A percentile compares a stretch with the other conserved stretches of the same genome.
Conservation (phyloP, 768 basidiomycete genomes). For the Rhizopogon vinicolor region DNA sequence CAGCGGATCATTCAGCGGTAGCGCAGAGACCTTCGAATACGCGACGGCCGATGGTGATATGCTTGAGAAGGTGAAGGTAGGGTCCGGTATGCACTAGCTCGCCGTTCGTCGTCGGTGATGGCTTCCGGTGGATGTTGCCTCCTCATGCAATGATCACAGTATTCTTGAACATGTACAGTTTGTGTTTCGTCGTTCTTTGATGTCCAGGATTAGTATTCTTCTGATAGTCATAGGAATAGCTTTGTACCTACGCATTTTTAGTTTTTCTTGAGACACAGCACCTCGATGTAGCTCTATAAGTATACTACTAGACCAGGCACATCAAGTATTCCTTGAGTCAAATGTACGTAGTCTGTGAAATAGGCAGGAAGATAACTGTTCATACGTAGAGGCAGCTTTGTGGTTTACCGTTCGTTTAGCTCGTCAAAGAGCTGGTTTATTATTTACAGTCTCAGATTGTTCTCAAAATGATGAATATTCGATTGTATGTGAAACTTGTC, state of each 20-base stretch:
- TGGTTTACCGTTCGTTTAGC: too few relatives aligned
- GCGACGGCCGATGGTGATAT: slow-evolving; percentile 15
- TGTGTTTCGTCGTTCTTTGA: neutral
- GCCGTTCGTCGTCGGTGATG: neutral
- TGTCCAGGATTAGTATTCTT: neutral
- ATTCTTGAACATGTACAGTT: neutral
- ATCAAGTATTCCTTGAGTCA: too few relatives aligned
- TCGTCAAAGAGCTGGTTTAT: too few relatives aligned
- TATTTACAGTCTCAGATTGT: too few relatives aligned
- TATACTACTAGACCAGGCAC: too few relatives aligned
- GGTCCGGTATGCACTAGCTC: slow-evolving; percentile 4
- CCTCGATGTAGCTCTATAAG: neutral
- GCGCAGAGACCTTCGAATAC: slow-evolving; percentile 27
- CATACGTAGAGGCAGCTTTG: too few relatives aligned
- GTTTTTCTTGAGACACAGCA: neutral
- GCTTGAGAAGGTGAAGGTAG: slow-evolving; percentile 21
- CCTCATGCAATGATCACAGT: neutral
- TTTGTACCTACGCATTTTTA: neutral
- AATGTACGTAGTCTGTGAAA: too few relatives aligned
- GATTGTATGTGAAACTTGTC: too few relatives aligned
- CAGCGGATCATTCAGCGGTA: slow-evolving; percentile 7
- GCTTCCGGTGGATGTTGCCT: neutral
- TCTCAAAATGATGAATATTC: too few relatives aligned
- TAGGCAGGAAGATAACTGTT: too few relatives aligned
- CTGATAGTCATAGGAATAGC: neutral